Evolutionary conservation across 768 basidiomycete species (phyloP).

Genomic region (Mycena vulgaris): DNA sequence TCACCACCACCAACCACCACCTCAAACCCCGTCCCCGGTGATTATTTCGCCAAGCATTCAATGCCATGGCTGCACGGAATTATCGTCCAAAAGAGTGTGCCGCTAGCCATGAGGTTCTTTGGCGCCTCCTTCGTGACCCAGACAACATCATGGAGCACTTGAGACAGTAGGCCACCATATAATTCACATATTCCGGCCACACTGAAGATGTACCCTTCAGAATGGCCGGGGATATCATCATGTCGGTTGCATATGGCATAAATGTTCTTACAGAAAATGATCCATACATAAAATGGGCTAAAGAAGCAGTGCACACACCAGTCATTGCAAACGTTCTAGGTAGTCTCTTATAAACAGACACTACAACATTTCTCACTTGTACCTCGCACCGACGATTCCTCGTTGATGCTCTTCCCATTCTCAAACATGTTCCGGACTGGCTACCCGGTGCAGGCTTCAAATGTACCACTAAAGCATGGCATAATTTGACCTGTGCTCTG

Average conservation of each 20-base stretch:
- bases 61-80: slow-evolving; percentile 28
- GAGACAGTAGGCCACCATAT: slow-evolving; percentile 33
- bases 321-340: slow-evolving; percentile 34
- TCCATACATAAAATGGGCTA: slow-evolving; percentile 41
- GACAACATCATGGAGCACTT: slow-evolving; percentile 36
- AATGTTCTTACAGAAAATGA: slow-evolving; percentile 42
- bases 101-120: slow-evolving; percentile 39
- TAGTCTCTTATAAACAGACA: too few species aligned
- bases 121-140: slow-evolving; percentile 32
- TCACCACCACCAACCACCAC: too few species aligned
- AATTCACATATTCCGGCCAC: neutral
- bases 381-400: slow-evolving; percentile 37
- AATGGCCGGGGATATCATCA: slow-evolving; percentile 38
- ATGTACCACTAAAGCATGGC: slow-evolving; percentile 38
- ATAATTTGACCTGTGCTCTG: slow-evolving; percentile 5
- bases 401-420: slow-evolving; percentile 10
- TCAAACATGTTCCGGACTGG: too few species aligned
- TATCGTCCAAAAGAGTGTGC: slow-evolving; percentile 38
- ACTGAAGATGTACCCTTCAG: slow-evolving; percentile 22
- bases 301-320: slow-evolving; percentile 32
- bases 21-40: too few species aligned
- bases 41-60: slow-evolving; percentile 40
- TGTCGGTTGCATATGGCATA: slow-evolving; percentile 46
- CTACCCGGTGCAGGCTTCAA: neutral
- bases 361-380: too few species aligned